Conservation (phyloP, 1,284 basidiomycete species). For the Ceratobasidium sp. region DNA sequence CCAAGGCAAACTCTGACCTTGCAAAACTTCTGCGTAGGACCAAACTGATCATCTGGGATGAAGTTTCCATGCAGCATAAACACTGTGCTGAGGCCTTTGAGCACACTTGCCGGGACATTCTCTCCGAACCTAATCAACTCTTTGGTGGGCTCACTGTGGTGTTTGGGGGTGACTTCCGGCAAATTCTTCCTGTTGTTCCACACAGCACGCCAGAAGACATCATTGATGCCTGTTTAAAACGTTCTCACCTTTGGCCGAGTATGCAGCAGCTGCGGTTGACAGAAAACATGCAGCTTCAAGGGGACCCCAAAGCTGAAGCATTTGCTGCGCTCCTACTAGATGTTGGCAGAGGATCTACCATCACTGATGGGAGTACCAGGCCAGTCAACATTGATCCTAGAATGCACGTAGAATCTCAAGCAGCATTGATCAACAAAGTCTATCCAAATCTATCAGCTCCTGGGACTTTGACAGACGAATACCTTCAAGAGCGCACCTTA, state of each 20-base stretch:
- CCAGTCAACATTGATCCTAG: slow-evolving; percentile 50
- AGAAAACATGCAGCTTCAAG: slow-evolving; percentile 56
- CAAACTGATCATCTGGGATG: no score
- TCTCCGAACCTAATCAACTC: no score
- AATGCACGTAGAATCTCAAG: slow-evolving; percentile 48
- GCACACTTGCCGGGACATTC: no score
- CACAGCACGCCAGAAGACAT: slow-evolving; percentile 54
- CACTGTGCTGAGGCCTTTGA: no score
- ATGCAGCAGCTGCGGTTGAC: slow-evolving; percentile 51
- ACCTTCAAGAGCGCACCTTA: no score
- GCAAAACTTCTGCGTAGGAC: slow-evolving; percentile 51
- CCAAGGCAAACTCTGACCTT: slow-evolving; percentile 46
- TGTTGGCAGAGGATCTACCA: slow-evolving; percentile 55
- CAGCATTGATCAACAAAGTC: slow-evolving; percentile 51
- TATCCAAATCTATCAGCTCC: slow-evolving; percentile 50
- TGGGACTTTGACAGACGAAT: no score
- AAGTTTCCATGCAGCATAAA: no score
- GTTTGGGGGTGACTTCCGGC: slow-evolving; percentile 60
- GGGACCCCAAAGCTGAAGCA: slow-evolving; percentile 46
- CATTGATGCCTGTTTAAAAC: slow-evolving; percentile 52
- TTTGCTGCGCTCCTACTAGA: slow-evolving; percentile 59
- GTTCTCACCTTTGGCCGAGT: slow-evolving; percentile 55
- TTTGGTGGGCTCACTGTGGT: no score
- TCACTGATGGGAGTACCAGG: slow-evolving; percentile 41
- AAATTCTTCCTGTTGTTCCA: slow-evolving; percentile 57